phyloP scores from a whole-genome alignment of 495 filamentous ascomycete species.

The Hypoxylon intermedium region DNA sequence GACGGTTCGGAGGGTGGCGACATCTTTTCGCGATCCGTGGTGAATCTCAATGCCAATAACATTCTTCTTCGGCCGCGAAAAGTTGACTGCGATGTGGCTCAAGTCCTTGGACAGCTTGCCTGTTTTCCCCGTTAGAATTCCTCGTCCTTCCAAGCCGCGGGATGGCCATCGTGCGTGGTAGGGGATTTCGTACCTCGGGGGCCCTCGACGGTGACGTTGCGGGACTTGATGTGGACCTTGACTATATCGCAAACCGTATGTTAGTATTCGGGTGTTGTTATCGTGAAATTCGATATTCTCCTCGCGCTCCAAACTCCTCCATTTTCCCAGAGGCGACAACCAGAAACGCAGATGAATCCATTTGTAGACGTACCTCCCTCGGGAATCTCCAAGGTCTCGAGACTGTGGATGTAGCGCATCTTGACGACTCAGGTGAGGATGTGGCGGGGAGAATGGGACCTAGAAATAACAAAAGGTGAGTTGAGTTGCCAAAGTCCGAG shows the following conservation, averaged over 20 bases:
- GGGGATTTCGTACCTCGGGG: conserved; percentile 72
- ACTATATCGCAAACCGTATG: conserved; percentile 63
- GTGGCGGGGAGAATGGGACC: conserved; percentile 39
- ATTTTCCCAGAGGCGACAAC: background rate
- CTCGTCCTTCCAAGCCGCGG: background rate
- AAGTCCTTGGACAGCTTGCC: conserved; percentile 96
- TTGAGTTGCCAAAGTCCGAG: conserved; percentile 13
- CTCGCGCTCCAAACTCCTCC: conserved; percentile 14
- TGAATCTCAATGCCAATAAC: conserved; percentile 95
- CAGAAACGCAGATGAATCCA: conserved; percentile 6
- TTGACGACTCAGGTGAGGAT: conserved; percentile 60
- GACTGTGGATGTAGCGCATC: conserved; percentile 98
- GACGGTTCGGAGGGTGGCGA: conserved; percentile 97
- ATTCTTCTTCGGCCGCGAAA: conserved; percentile 79
- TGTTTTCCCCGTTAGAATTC: conserved; percentile 47
- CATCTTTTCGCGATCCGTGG: conserved; percentile 95
- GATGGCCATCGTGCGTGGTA: conserved; percentile 2
- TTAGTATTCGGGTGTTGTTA: conserved; percentile 45
- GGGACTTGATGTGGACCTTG: conserved; percentile 94
- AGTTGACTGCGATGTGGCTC: conserved; percentile 93
- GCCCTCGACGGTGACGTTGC: conserved; percentile 93
- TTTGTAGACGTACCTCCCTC: conserved; percentile 82
- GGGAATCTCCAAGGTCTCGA: conserved; percentile 91
- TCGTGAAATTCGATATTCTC: conserved; percentile 26
- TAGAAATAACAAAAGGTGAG: conserved; percentile 20